Evolutionary conservation across 2,329 filamentous ascomycete species (phyloP).

Genomic region (Triangularia verruculosa): DNA sequence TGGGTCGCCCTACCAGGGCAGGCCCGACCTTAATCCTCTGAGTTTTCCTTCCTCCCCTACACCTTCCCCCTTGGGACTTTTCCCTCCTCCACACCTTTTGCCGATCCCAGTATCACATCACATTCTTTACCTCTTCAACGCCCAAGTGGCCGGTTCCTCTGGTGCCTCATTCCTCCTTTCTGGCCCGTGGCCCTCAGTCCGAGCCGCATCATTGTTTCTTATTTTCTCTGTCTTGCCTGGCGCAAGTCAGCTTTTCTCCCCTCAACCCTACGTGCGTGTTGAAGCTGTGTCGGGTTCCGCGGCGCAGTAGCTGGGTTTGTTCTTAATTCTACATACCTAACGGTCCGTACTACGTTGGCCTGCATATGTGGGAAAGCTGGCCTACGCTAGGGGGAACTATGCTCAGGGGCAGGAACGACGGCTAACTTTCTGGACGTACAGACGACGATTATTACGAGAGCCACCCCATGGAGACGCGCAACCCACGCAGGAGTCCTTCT

Average conservation of each 20-base stretch:
- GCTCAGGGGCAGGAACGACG: constrained; percentile 6
- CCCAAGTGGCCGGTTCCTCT: constrained; percentile 14
- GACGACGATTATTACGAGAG: constrained; percentile 61
- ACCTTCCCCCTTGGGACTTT: neutral
- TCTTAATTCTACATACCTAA: constrained; percentile 3
- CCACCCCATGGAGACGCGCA: constrained; percentile 51
- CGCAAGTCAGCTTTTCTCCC: constrained; percentile 15
- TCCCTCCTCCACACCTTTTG: neutral
- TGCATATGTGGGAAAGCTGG: constrained; percentile 3
- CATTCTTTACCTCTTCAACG: constrained; percentile 11
- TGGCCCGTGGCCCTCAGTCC: constrained; percentile 8
- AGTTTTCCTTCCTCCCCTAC: neutral
- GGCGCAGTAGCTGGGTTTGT: constrained; percentile 17
- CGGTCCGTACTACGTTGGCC: constrained; percentile 18
- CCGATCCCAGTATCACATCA: constrained; percentile 8
- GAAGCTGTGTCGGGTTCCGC: constrained; percentile 14
- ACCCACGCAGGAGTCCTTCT: constrained; percentile 65
- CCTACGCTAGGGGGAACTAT: constrained; percentile 1
- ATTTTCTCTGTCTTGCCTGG: constrained; percentile 18
- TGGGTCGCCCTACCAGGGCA: constrained; percentile 4
- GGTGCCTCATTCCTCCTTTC: constrained; percentile 7
- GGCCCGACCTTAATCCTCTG: constrained; percentile 5
- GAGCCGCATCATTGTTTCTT: constrained; percentile 18
- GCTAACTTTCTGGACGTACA: constrained; percentile 30
- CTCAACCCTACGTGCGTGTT: constrained; percentile 6